A percentile compares a stretch with the other conserved stretches of the same genome.
Conservation (phyloP, 345 rosid species). For the Moricandia moricandioides region DNA sequence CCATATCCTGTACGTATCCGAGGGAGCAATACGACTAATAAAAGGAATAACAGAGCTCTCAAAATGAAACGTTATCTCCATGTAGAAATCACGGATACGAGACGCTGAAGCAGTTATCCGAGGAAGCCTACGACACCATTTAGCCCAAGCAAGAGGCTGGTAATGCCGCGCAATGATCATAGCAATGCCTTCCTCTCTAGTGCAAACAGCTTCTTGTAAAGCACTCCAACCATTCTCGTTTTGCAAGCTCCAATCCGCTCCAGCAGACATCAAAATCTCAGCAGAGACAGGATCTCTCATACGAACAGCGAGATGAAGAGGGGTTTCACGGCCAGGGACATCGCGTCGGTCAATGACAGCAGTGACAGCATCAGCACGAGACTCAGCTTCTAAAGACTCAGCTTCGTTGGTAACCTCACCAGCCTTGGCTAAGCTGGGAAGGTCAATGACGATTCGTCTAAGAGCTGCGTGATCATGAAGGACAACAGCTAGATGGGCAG, state of each 20-base stretch:
- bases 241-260: slow-evolving; percentile 98
- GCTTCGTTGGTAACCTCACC: slow-evolving; percentile 79
- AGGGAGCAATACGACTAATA: slow-evolving; percentile 94
- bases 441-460: slow-evolving; percentile 47
- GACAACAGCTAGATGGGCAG: slow-evolving; percentile 82
- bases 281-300: slow-evolving; percentile 76
- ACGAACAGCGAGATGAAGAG: slow-evolving; percentile 90
- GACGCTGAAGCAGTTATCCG: slow-evolving; percentile 76
- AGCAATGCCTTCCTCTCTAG: slow-evolving; percentile 88
- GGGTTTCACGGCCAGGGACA: slow-evolving; percentile 96
- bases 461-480: slow-evolving; percentile 71
- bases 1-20: slow-evolving; percentile 98
- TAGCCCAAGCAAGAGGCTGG: slow-evolving; percentile 99
- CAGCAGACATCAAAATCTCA: slow-evolving; percentile 86
- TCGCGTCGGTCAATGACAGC: slow-evolving; percentile 79
- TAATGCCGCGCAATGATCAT: slow-evolving; percentile 86
- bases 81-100: slow-evolving; percentile 88
- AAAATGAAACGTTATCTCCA: slow-evolving; percentile 97
- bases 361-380: slow-evolving; percentile 69
- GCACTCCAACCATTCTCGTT: slow-evolving; percentile 99
- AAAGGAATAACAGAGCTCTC: slow-evolving; percentile 98
- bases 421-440: slow-evolving; percentile 77
- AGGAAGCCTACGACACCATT: slow-evolving; percentile 98
- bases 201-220: slow-evolving; percentile 94
- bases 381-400: slow-evolving; percentile 74